Conservation (phyloP, 2,329 filamentous ascomycete genomes). For the Alternaria triticina region DNA sequence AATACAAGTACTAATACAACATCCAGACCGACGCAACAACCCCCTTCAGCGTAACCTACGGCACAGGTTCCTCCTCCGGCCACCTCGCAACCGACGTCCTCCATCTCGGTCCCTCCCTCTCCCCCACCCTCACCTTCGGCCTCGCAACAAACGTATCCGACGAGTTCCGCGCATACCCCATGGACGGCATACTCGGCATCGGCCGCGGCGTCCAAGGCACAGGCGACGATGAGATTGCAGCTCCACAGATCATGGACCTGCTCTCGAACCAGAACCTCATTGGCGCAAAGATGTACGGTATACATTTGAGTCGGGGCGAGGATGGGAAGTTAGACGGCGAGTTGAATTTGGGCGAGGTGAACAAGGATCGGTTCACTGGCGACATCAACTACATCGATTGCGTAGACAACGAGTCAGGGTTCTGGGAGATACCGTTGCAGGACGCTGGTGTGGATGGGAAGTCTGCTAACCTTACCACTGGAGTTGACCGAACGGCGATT, state of each 20-base stretch:
- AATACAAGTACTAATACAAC: not conserved
- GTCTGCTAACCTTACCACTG: slow-evolving; percentile 50
- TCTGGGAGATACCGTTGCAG: slow-evolving; percentile 77
- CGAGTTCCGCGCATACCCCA: slow-evolving; percentile 79
- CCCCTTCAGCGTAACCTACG: slow-evolving; percentile 74
- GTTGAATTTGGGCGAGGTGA: slow-evolving; percentile 75
- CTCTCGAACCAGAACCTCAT: slow-evolving; percentile 65
- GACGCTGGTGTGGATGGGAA: slow-evolving; percentile 69
- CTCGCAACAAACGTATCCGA: slow-evolving; percentile 73
- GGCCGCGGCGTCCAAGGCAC: slow-evolving; percentile 61
- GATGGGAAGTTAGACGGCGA: slow-evolving; percentile 75
- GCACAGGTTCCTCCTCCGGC: slow-evolving; percentile 76
- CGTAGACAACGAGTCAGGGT: slow-evolving; percentile 57
- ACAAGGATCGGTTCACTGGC: slow-evolving; percentile 71
- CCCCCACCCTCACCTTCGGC: slow-evolving; percentile 71
- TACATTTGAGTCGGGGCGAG: slow-evolving; percentile 71
- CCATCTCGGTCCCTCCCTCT: slow-evolving; percentile 69
- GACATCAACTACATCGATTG: slow-evolving; percentile 70
- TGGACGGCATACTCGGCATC: slow-evolving; percentile 86
- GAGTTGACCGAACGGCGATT: slow-evolving; percentile 63
- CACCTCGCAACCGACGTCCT: slow-evolving; percentile 70
- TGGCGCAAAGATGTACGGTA: slow-evolving; percentile 70
- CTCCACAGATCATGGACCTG: slow-evolving; percentile 71
- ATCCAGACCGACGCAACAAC: slow-evolving; percentile 52
- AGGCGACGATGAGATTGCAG: slow-evolving; percentile 50